Percentiles rank a stretch among this genome's conserved stretches.
phyloP scores from a whole-genome alignment of 2,329 filamentous ascomycete genomes.

The Cladosporium velox region DNA sequence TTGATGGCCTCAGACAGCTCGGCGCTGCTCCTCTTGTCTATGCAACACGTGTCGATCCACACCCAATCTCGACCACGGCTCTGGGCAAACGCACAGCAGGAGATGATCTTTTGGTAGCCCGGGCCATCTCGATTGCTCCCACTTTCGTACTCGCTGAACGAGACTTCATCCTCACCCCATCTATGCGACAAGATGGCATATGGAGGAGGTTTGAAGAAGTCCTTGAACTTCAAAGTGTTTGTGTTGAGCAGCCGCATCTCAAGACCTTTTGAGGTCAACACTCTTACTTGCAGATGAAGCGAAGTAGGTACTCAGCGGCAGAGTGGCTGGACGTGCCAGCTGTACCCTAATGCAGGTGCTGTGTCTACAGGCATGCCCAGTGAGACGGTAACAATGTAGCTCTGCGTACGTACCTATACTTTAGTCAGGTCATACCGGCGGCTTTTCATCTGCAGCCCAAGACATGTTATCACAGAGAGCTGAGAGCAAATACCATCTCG shows the following conservation, averaged over 20 bases:
- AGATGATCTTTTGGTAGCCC: conserved; percentile 20
- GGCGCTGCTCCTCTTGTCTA: conserved; percentile 25
- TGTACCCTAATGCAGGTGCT: background rate
- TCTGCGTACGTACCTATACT: background rate
- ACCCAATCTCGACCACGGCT: background rate
- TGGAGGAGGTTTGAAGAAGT: conserved; percentile 23
- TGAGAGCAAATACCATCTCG: background rate
- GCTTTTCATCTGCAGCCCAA: background rate
- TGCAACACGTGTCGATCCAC: conserved; percentile 26
- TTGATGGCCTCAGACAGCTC: conserved; percentile 26
- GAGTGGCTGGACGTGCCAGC: background rate
- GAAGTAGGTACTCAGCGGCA: background rate
- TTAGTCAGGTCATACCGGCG: background rate
- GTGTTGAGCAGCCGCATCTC: conserved; percentile 31
- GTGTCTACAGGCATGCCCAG: background rate
- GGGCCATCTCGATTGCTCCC: background rate
- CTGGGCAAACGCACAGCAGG: background rate
- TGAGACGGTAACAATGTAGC: background rate
- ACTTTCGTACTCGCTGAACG: conserved; percentile 24
- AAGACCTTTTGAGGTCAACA: background rate
- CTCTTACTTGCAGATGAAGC: background rate
- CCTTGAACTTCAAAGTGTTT: conserved; percentile 25
- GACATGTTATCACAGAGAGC: background rate
- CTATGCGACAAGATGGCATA: conserved; percentile 33
- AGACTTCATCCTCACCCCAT: conserved; percentile 29